Base-by-base conservation (phyloP, 805 yeast genomes). In the Yamadazyma endophytica region DNA sequence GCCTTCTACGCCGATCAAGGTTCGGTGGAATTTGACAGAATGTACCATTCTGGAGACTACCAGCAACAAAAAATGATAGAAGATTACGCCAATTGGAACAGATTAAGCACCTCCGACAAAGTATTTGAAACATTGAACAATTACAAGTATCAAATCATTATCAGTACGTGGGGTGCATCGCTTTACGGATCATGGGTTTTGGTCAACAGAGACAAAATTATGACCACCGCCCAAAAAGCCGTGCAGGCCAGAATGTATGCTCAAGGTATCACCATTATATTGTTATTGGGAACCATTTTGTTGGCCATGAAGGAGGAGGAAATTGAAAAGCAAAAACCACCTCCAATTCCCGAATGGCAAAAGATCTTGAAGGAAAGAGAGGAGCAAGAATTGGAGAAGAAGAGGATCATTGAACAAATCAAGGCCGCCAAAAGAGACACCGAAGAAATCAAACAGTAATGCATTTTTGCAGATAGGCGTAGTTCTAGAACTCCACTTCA, bases 161-260 rank as follows among this genome's bases (percentile, higher is more conserved):
- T 60, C 12, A 36, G 53, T 12, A 37, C 68, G 15, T 65, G 69
- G 70, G 56, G 55, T n/a, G 69, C 56, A 2, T 59, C 68, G 18
- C 40, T 55, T 29, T 54, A 70, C 44, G 95, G 88, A 1, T 81
- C 94, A 4, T 86, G 90, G 86, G 73, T 60, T 28, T 48, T 64
- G 26, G 86, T 83, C 31, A 79, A 83, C 61, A 74, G 71, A 45
- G 95, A 86, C 54, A 79, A 77, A 42, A 64, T 78, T 52, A 73
- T 86, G 81, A 74, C 85, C 33, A 72, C 68, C 42, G 61, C 92
- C 4, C 95, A 86, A 61, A 86, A 83, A 56, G 75, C 83, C 29
- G 92, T 82, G 20, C 89, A 82, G 53, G 94, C 94, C 19, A 79
- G 95, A 73, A 85, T 85, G 83, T 85, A 85, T 52, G 95, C 95